A percentile compares a stretch with the other conserved stretches of the same genome.
phyloP scores from a whole-genome alignment of 345 rosid species.

The Moringa oleifera region DNA sequence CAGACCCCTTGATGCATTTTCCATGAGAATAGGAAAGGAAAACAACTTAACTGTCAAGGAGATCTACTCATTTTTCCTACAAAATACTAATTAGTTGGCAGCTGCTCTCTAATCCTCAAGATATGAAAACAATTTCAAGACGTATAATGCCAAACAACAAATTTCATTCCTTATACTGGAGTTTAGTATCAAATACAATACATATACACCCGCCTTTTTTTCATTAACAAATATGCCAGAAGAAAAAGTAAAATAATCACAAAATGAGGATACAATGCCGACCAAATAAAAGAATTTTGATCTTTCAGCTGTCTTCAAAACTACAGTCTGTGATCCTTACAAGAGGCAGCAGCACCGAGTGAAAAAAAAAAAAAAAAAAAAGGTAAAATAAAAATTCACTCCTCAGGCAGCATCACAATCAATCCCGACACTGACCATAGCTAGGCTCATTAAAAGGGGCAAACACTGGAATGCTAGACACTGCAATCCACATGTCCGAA shows the following conservation, averaged over 20 bases:
- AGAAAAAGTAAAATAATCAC: conserved; percentile 19
- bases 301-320: conserved; percentile 21
- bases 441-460: conserved; percentile 12
- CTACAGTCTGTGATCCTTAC: conserved; percentile 30
- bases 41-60: no score
- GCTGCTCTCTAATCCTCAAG: no score
- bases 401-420: conserved; percentile 35
- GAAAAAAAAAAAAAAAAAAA: background rate
- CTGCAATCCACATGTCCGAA: conserved; percentile 17
- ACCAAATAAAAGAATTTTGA: conserved; percentile 29
- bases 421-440: conserved; percentile 17
- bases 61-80: no score
- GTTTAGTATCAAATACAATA: conserved; percentile 22
- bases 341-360: conserved; percentile 13
- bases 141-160: conserved; percentile 3
- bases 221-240: conserved; percentile 3
- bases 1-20: no score
- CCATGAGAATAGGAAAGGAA: no score
- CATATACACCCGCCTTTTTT: conserved; percentile 24
- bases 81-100: no score
- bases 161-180: conserved; percentile 18
- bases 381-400: conserved; percentile 19
- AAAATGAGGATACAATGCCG: conserved; percentile 22
- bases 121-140: background rate
- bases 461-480: conserved; percentile 18